Evolutionary conservation across 148 eudicot genomes (phyloP), one percentile per base, ranked within the genome.

Genomic region (Camellia lanceoleosa): DNA sequence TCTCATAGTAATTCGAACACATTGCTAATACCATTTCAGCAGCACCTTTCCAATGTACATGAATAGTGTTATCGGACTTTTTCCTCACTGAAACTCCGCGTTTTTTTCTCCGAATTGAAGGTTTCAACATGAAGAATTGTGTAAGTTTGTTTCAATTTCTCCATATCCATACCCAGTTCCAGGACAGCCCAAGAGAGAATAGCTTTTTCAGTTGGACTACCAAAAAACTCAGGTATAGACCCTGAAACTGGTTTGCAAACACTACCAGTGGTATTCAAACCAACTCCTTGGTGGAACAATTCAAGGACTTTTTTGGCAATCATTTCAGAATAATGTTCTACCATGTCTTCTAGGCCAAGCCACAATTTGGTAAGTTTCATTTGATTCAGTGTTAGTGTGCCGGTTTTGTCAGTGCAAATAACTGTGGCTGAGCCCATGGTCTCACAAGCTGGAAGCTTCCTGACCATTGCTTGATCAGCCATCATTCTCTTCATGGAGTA

Each of bases 381-480:
- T 72, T 88, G 90, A 80, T 94, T 94, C 84, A 90, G 76, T 2
- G 98, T 94, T 85, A 94, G 63, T 1, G 98, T 94, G 5, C 98
- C 98, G 0, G 97, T 92, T 84, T 94, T 94, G 59, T 94, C 97
- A 0, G 97, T 93, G 80, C 95, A 93, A 12, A 92, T 93, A 73
- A 93, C 91, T 0, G 94, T 93, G 75, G 98, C 97, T 16, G 98
- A 89, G 16, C 98, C 98, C 98, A 94, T 94, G 4, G 98, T 94
- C 81, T 94, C 98, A 64, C 98, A 94, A 75, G 96, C 98, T 0
- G 98, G 86, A 30, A 94, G 91, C 76, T 90, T 94, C 79, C 98
- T 84, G 67, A 94, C 98, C 98, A 94, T 94, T 1, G 98, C 98
- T 46, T 92, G 92, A 85, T 94, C 98, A 18, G 79, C 85, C 98